Evolutionary conservation across 2,329 filamentous ascomycete species (phyloP).

Genomic region (Macrophomina phaseolina): DNA sequence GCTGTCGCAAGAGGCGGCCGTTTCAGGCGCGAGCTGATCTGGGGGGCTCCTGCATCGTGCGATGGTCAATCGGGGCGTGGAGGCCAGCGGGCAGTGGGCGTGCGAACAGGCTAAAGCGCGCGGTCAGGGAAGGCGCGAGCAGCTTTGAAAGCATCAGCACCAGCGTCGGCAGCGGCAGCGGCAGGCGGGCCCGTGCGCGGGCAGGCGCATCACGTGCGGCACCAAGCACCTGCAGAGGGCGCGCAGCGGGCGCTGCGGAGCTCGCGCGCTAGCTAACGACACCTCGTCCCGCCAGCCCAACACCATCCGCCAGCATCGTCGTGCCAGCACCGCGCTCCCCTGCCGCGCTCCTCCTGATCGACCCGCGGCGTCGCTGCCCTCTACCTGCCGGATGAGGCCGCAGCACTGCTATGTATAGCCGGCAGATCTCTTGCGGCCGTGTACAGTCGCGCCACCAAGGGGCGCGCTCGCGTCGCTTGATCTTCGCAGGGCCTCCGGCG

Average conservation of each 20-base stretch:
- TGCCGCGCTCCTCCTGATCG: constrained; percentile 23
- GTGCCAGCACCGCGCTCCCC: constrained; percentile 5
- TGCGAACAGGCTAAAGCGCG: constrained; percentile 13
- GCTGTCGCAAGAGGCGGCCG: neutral
- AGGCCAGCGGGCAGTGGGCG: neutral
- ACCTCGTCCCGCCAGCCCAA: neutral
- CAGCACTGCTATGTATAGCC: constrained; percentile 22
- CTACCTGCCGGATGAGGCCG: constrained; percentile 20
- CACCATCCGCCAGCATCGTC: constrained; percentile 13
- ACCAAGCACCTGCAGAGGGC: no score
- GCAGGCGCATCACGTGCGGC: constrained; percentile 4
- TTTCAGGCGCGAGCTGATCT: constrained; percentile 3
- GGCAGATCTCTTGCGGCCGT: constrained; percentile 21
- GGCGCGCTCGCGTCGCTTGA: constrained; percentile 16
- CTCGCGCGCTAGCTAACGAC: neutral
- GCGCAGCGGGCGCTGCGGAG: no score
- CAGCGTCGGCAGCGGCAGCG: neutral
- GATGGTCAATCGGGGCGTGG: neutral
- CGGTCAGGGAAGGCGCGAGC: neutral
- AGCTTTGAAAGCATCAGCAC: neutral
- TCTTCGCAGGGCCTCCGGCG: constrained; percentile 12
- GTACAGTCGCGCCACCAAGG: constrained; percentile 20
- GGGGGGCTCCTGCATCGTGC: neutral
- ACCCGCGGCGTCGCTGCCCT: constrained; percentile 15
- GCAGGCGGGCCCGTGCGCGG: neutral